Evolutionary conservation across 495 filamentous ascomycete species (phyloP), one percentile per base, ranked within the genome.

Genomic region (Aspergillus coremiiformis): DNA sequence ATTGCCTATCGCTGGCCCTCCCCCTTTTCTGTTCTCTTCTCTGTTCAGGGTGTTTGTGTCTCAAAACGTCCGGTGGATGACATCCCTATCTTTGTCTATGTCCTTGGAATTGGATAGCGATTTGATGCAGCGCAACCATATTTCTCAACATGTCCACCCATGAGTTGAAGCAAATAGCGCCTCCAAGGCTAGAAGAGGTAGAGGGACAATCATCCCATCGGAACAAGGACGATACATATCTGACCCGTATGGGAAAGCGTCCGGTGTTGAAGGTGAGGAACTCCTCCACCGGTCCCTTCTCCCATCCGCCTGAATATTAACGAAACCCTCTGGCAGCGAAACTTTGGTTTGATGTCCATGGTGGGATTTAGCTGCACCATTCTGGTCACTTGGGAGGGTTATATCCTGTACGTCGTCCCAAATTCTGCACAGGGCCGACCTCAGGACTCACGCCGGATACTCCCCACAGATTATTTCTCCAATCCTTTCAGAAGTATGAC

Each of bases 281-380:
- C 24, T n/a, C n/a, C n/a, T n/a, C 24, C 24, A 27, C 8, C 4
- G 24, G 8, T 27, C 24, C 8, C 24, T 27, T 4, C 8, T 27
- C 24, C 24, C 24, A 27, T 8, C 4, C 8, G 8, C 24, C 4
- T 4, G 24, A 27, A 27, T 4, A 27, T 27, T 8, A 27, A 8
- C 24, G 24, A 27, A 4, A n/a, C n/a, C n/a, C n/a, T n/a, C n/a
- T 24, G 32, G 27, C 46, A 71, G 73, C 71, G 78, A 21, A 77
- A 69, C 47, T 79, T 78, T 45, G 68, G 69, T 0, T 66, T 76
- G 50, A 58, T 79, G 43, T 71, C 74, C 8, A 78, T 78, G 48
- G 49, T 79, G 23, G 77, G 74, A 1, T 79, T 81, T 41, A 70
- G 68, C 32, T 76, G 71, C 41, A 77, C 74, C 0, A 68, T 79